Evolutionary conservation across 495 filamentous ascomycete genomes (phyloP), one percentile per base, ranked within the genome.

Genomic region (Penicillium atrosanguineum): DNA sequence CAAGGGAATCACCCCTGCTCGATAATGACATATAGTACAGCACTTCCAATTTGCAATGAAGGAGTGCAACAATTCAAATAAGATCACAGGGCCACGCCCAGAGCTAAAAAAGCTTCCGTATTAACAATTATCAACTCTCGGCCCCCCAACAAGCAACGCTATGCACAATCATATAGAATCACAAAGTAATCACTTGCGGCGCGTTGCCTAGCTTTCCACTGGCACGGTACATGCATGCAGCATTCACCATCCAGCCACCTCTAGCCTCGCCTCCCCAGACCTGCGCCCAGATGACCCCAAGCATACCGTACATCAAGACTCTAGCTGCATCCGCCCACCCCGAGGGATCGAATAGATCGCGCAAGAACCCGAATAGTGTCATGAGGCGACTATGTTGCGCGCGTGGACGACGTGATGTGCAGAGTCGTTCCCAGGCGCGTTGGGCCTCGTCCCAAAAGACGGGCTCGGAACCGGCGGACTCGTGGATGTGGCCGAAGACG

Each of bases 401-500:
- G 4, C 67, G 68, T 7, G 52, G 52, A 18, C 71, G 64, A 40
- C 73, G 66, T 20, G 57, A 57, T 0, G 65, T 71, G 49, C 70
- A 79, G 11, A 90, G 70, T 31, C 78, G 69, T 68, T 92, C 89
- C 78, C 88, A 92, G 0, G 81, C 78, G 21, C 59, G 69, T 63
- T 95, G 89, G 45, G 81, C 85, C 43, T 88, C 79, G 65, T 95
- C 90, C 83, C 85, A 96, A 72, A 84, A 91, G 1, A 89, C 74
- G 3, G 82, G 72, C 60, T 92, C 84, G 20, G 70, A 65, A 7
- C 84, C 84, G 41, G 80, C 73, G 7, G 77, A 79, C 34, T 72
- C 84, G 69, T 97, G 94, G 23, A 95, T 78, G 65, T 97, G 94
- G 6, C 92, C 93, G 69, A 95, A 96, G 50, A 96, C 79, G 68